phyloP scores from a whole-genome alignment of 495 filamentous ascomycete genomes.

The Lepidopterella palustris region DNA sequence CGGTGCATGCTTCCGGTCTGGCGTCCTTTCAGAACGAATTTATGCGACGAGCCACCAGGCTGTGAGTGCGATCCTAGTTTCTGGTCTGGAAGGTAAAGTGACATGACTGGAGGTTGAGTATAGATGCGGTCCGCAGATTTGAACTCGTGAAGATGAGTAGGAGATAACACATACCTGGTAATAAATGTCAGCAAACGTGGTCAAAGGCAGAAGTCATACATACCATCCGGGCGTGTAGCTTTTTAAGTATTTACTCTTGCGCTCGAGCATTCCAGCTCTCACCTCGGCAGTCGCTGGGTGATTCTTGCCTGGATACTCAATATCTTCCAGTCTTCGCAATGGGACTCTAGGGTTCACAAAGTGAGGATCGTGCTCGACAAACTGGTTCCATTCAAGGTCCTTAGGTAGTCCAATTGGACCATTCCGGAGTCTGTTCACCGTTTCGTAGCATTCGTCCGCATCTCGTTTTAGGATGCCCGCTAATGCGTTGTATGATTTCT shows the following conservation, averaged over 20 bases:
- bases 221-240: constrained; percentile 96
- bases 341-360: constrained; percentile 82
- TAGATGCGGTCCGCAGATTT: constrained; percentile 74
- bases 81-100: constrained; percentile 86
- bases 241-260: constrained; percentile 98
- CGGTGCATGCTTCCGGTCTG: constrained; percentile 91
- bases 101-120: constrained; percentile 83
- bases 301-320: constrained; percentile 88
- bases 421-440: constrained; percentile 72
- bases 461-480: constrained; percentile 84
- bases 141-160: constrained; percentile 96
- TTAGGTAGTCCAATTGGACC: constrained; percentile 85
- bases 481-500: constrained; percentile 92
- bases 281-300: constrained; percentile 84
- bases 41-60: constrained; percentile 82
- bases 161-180: constrained; percentile 85
- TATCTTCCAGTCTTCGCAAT: constrained; percentile 69
- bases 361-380: constrained; percentile 74
- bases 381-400: constrained; percentile 82
- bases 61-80: constrained; percentile 89
- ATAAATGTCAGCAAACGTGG: constrained; percentile 16
- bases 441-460: constrained; percentile 69
- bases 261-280: constrained; percentile 81
- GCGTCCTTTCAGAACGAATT: constrained; percentile 93
- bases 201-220: constrained; percentile 39